Conservation (phyloP, 176 grass and related monocot species). For the Aegilops speltoides region DNA sequence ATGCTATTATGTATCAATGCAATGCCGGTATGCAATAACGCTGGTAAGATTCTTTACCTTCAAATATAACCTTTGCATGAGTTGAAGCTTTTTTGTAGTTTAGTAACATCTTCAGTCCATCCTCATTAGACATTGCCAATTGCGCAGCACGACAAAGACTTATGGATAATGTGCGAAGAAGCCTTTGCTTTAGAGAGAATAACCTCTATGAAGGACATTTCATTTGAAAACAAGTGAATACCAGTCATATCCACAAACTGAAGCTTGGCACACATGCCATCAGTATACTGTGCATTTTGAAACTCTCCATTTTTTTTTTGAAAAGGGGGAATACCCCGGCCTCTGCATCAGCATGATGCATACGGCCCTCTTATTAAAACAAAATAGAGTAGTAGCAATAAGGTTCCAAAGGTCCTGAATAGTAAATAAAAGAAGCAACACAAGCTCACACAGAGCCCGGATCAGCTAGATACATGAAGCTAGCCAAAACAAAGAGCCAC, state of each 20-base stretch:
- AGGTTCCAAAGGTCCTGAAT: no score
- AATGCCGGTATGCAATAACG: background rate
- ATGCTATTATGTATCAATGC: background rate
- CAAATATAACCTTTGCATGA: background rate
- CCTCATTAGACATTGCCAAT: background rate
- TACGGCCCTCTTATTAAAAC: no score
- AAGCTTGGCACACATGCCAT: conserved; percentile 36
- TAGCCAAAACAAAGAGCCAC: no score
- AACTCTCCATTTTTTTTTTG: conserved; percentile 11
- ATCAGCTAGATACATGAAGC: no score
- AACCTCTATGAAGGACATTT: conserved; percentile 30
- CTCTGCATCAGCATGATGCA: no score
- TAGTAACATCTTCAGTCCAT: background rate
- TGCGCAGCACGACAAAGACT: background rate
- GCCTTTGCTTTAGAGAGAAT: conserved; percentile 26
- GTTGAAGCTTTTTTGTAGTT: background rate
- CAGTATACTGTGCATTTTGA: conserved; percentile 24
- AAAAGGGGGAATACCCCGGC: no score
- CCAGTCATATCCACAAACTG: background rate
- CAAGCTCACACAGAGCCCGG: no score
- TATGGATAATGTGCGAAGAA: conserved; percentile 21
- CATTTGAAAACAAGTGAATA: conserved; percentile 13
- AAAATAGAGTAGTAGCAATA: no score
- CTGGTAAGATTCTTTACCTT: background rate
- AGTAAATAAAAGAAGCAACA: no score